phyloP scores from a whole-genome alignment of 176 grass and related monocot genomes.

The Lolium rigidum region DNA sequence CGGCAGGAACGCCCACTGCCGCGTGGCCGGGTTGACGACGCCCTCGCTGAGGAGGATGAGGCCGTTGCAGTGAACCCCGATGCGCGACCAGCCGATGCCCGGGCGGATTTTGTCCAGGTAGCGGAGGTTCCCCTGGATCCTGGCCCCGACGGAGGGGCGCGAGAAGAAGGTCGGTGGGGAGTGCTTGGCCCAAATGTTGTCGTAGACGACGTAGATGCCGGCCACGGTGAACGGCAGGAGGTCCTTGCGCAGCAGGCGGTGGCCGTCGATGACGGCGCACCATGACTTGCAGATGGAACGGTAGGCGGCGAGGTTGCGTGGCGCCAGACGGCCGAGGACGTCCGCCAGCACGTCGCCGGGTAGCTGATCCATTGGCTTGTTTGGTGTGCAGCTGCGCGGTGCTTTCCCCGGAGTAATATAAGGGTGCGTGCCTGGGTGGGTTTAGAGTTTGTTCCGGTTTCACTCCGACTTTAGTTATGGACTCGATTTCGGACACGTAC shows the following conservation, averaged over 20 bases:
- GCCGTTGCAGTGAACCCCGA: neutral
- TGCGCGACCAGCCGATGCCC: neutral
- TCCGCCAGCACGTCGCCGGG: constrained; percentile 1
- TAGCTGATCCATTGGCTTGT: neutral
- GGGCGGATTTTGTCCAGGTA: neutral
- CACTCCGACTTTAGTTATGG: neutral
- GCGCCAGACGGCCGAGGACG: neutral
- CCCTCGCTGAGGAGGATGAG: neutral
- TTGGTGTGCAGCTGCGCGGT: neutral
- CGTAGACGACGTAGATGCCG: neutral
- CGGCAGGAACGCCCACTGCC: neutral
- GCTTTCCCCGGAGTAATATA: too few relatives aligned
- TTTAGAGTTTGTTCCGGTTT: neutral
- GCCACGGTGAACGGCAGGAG: constrained; percentile 6
- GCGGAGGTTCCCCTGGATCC: neutral
- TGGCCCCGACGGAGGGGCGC: neutral
- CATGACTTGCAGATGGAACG: neutral
- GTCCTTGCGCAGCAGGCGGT: constrained; percentile 8
- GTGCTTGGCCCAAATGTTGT: neutral
- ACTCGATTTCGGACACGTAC: too few relatives aligned
- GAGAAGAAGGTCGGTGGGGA: neutral
- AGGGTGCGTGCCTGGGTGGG: too few relatives aligned
- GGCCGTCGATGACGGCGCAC: neutral
- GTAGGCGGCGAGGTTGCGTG: neutral
- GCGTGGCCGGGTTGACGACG: neutral